Evolutionary conservation across 306 rosid genomes (phyloP), one percentile per base, ranked within the genome.

Genomic region (Lathyrus oleraceus): DNA sequence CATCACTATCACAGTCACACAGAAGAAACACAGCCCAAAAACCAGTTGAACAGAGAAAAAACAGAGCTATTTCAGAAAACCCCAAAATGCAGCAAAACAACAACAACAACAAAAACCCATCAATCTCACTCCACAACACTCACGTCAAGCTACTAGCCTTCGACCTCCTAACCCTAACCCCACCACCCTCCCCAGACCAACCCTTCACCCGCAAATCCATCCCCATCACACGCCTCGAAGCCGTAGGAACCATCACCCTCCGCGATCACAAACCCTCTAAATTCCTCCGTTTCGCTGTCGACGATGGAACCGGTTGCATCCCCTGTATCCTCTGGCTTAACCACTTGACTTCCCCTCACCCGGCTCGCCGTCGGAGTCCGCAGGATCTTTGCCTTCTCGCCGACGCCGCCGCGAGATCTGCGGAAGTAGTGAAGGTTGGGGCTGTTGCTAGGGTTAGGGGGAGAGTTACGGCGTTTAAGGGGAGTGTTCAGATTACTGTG

Each of bases 281-380:
- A 19, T 88, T 88, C 73, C 90, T 90, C 65, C 74, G 85, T 39
- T 90, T 93, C 69, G 36, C 40, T 5, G 14, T 90, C 65, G 91
- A 88, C 80, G 96, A 88, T 62, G 98, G 91, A 72, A 86, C 96
- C 3, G 91, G 73, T 8, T 76, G 82, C 81, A 65, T 92, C 74
- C 72, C 35, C 28, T 92, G 96, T 74, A 65, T 92, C 54, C 91
- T 92, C 35, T 93, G 96, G 96, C 98, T 88, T 70, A 90, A 92
- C 81, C 87, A 92, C 0, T 74, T 70, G 32, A 23, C 68, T 1
- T 88, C 96, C 4, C 82, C 89, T 14, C 83, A 65, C 69, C 73
- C 81, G 47, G 74, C 87, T 1, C 86, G 83, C 20, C 85, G 79
- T 2, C 87, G 76, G 0, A 74, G 59, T 84, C 82, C 89, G 0